These are phyloP conservation scores for Excoecaria cochinchinensis DNA, from an alignment of 345 rosid species.

Conservation along the genomic window DNA sequence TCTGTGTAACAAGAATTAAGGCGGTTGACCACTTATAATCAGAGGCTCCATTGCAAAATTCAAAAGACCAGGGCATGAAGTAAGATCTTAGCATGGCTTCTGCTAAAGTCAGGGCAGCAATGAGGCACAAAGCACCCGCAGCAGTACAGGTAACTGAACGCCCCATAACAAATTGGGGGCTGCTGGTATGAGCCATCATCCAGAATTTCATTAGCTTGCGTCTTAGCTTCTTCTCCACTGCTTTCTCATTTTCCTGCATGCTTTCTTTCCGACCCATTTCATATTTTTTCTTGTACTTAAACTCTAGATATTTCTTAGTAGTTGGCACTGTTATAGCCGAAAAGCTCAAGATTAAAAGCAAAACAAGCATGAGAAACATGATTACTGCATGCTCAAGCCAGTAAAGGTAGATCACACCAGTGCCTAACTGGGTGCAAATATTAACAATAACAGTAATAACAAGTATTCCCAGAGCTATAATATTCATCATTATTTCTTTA, in stretches of 20 bases:
- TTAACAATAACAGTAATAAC: conserved; percentile 69
- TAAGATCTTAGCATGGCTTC: conserved; percentile 63
- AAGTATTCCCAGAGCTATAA: conserved; percentile 70
- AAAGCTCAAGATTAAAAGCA: conserved; percentile 55
- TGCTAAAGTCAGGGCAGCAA: conserved; percentile 53
- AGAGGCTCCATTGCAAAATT: conserved; percentile 67
- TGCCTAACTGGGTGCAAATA: conserved; percentile 69
- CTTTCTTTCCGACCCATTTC: conserved; percentile 56
- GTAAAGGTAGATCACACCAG: conserved; percentile 66
- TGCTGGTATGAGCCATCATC: conserved; percentile 90
- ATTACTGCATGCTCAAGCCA: conserved; percentile 56
- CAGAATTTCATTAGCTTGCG: conserved; percentile 61
- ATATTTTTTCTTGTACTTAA: conserved; percentile 54
- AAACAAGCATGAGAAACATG: conserved; percentile 56
- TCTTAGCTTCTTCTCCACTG: conserved; percentile 43
- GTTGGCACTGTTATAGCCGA: conserved; percentile 58
- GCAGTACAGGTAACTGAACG: conserved; percentile 81
- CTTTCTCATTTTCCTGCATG: conserved; percentile 29
- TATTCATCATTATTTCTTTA: conserved; percentile 48
- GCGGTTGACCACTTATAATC: conserved; percentile 79
- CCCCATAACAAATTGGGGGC: conserved; percentile 82
- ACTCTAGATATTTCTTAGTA: conserved; percentile 49
- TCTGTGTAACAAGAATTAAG: conserved; percentile 55
- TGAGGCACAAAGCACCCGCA: conserved; percentile 73
- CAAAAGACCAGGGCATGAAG: conserved; percentile 49